phyloP scores from a whole-genome alignment of 371 early-diverging fungal species.

The Mucor piriformis region DNA sequence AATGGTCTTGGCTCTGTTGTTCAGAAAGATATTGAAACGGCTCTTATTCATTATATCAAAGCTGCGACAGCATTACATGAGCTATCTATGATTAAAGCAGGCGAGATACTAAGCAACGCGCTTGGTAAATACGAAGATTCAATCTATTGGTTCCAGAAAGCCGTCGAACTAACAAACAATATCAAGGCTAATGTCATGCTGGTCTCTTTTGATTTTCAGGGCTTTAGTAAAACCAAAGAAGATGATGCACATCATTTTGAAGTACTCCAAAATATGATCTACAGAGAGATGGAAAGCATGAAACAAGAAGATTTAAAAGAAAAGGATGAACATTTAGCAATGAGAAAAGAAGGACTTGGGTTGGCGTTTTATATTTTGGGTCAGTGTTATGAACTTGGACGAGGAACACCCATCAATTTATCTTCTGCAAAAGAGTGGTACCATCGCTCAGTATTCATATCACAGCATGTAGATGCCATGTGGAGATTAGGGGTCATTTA shows the following conservation, averaged over 20 bases:
- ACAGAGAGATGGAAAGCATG: neutral
- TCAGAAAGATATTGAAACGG: slow-evolving; percentile 3
- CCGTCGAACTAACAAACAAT: neutral
- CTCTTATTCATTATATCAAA: slow-evolving; percentile 7
- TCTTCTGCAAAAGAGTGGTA: slow-evolving; percentile 16
- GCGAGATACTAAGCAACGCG: slow-evolving; percentile 4
- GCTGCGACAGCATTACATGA: slow-evolving; percentile 11
- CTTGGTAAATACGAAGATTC: slow-evolving; percentile 13
- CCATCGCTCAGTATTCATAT: slow-evolving; percentile 3
- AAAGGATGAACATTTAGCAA: neutral
- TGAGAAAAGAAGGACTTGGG: slow-evolving; percentile 9
- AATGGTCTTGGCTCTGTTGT: slow-evolving; percentile 8
- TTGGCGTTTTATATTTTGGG: slow-evolving; percentile 26
- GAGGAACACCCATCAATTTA: slow-evolving; percentile 5
- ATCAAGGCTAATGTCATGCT: slow-evolving; percentile 20
- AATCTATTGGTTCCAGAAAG: slow-evolving; percentile 19
- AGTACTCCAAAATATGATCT: neutral
- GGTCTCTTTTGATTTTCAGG: slow-evolving; percentile 17
- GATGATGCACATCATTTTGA: neutral
- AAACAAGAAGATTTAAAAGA: neutral
- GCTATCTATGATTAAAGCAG: slow-evolving; percentile 11
- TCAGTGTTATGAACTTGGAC: slow-evolving; percentile 27
- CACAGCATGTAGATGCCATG: slow-evolving; percentile 28
- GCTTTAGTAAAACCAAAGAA: neutral
- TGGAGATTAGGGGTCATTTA: slow-evolving; percentile 28